These are phyloP conservation scores for Hypoxylon sp. DNA, from an alignment of 2,329 filamentous ascomycete species.

Conservation along the genomic window DNA sequence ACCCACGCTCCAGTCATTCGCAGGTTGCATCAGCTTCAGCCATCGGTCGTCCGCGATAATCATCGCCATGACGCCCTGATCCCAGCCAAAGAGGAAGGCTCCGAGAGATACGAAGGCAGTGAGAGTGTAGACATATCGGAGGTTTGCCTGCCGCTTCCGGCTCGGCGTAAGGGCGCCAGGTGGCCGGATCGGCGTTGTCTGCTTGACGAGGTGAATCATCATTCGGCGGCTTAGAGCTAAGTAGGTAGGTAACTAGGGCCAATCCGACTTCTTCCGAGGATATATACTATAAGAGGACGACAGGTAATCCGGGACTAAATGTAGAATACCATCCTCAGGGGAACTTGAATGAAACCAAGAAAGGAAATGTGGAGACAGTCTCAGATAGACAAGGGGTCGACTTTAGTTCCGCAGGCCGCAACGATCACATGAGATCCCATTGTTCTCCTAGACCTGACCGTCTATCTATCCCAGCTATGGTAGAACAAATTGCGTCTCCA, in stretches of 20 bases:
- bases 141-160: constrained; percentile 45
- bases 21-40: constrained; percentile 49
- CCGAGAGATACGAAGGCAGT: constrained; percentile 50
- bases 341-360: constrained; percentile 6
- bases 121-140: constrained; percentile 51
- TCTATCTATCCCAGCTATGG: not conserved
- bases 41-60: constrained; percentile 52
- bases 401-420: constrained; percentile 26
- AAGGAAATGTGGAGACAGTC: constrained; percentile 18
- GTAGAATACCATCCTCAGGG: constrained; percentile 9
- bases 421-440: constrained; percentile 23
- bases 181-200: constrained; percentile 48
- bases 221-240: not conserved
- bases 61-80: constrained; percentile 53
- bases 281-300: not conserved
- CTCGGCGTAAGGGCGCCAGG: constrained; percentile 24
- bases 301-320: not conserved
- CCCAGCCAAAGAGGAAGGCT: constrained; percentile 52
- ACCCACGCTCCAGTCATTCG: constrained; percentile 50
- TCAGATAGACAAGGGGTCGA: constrained; percentile 16
- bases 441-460: not conserved
- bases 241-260: not conserved
- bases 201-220: constrained; percentile 44
- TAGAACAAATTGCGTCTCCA: not conserved
- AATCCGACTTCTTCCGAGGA: not conserved